Evolutionary conservation across 208 protist genomes (phyloP).

Genomic region (Trichomonas gallinae): DNA sequence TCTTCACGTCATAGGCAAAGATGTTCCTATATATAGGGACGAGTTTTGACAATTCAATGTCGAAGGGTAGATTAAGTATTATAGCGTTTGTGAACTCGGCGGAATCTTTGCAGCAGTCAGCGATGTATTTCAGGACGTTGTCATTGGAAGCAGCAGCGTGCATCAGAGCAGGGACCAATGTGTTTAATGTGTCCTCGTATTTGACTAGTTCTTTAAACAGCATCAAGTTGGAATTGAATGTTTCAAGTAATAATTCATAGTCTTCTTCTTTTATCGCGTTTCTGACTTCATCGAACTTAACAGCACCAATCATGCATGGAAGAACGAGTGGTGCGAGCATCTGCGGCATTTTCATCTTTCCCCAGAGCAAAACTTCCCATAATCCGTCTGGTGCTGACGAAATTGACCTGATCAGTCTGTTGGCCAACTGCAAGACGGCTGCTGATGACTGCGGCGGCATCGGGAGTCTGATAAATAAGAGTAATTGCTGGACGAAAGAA

Average conservation of each 20-base stretch:
- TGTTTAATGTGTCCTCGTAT: background rate
- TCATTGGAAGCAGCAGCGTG: background rate
- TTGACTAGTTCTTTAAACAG: background rate
- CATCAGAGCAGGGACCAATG: background rate
- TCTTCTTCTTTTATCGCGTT: background rate
- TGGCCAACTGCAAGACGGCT: background rate
- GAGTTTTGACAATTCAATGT: background rate
- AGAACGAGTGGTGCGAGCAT: background rate
- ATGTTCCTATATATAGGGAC: background rate
- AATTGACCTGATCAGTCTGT: background rate
- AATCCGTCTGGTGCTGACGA: background rate
- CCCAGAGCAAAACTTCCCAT: background rate
- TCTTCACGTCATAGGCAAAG: background rate
- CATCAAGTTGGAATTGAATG: background rate
- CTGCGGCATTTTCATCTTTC: background rate
- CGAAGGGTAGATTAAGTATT: background rate
- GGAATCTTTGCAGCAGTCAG: background rate
- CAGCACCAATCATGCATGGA: background rate
- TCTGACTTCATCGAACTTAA: background rate
- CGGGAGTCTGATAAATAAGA: background rate
- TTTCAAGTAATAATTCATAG: background rate
- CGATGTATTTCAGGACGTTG: background rate
- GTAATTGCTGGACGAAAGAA: background rate
- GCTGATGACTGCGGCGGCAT: background rate
- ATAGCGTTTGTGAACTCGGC: background rate